phyloP scores from a whole-genome alignment of 352 stramenopile genomes.

The Phytopythium mirpurense region DNA sequence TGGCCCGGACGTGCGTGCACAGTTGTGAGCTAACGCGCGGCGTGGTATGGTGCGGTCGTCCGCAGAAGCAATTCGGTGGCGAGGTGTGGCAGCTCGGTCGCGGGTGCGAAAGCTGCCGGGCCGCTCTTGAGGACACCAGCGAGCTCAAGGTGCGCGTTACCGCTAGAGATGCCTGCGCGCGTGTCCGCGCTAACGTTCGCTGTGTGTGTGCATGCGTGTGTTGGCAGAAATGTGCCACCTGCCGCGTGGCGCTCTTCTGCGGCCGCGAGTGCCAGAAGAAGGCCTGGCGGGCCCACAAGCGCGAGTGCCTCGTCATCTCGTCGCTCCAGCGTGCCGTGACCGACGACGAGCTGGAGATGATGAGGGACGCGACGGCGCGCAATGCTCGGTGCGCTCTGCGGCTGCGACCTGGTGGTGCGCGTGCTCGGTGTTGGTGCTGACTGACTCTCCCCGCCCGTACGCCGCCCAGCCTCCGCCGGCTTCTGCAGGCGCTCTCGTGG shows the following conservation, averaged over 20 bases:
- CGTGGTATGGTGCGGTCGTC: too few species aligned
- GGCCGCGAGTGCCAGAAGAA: conserved; percentile 52
- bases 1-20: not conserved
- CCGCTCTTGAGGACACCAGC: conserved; percentile 35
- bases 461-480: conserved; percentile 22
- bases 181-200: too few species aligned
- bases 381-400: not conserved
- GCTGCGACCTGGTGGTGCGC: not conserved
- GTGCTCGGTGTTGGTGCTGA: not conserved
- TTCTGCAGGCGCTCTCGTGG: conserved; percentile 39
- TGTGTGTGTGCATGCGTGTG: too few species aligned
- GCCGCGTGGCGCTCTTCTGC: conserved; percentile 61
- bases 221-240: conserved; percentile 49
- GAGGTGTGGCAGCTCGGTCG: conserved; percentile 67
- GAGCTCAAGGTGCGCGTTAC: conserved; percentile 35
- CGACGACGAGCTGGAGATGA: not conserved
- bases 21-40: too few species aligned
- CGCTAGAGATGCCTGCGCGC: too few species aligned
- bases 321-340: conserved; percentile 32
- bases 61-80: conserved; percentile 55
- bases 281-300: conserved; percentile 53
- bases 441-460: not conserved
- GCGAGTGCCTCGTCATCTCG: conserved; percentile 52
- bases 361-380: not conserved
- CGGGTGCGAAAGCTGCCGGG: conserved; percentile 53